A percentile compares a stretch with the other conserved stretches of the same genome.
Conservation (phyloP, 768 basidiomycete genomes). For the Mycena polygramma region DNA sequence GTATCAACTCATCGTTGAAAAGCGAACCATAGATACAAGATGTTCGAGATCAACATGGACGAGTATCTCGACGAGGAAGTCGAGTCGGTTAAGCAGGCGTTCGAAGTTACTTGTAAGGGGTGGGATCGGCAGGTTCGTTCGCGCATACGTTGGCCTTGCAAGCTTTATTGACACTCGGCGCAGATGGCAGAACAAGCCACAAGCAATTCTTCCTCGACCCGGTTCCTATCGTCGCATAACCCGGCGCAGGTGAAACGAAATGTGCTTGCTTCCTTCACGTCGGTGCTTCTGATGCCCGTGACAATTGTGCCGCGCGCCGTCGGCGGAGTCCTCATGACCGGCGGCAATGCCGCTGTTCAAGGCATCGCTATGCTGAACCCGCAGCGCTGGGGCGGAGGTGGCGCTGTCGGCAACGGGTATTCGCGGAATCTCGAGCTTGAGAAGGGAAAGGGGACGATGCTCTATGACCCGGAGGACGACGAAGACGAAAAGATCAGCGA, state of each 20-base stretch:
- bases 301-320: slow-evolving; percentile 93
- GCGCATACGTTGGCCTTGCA: slow-evolving; percentile 3
- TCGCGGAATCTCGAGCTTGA: slow-evolving; percentile 54
- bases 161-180: neutral
- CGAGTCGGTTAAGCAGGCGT: slow-evolving; percentile 79
- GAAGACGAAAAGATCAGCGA: slow-evolving; percentile 44
- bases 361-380: slow-evolving; percentile 94
- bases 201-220: slow-evolving; percentile 50
- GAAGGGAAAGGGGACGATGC: slow-evolving; percentile 46
- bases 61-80: slow-evolving; percentile 97
- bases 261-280: slow-evolving; percentile 92
- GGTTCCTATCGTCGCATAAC: slow-evolving; percentile 88
- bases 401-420: slow-evolving; percentile 46
- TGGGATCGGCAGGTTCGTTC: slow-evolving; percentile 82
- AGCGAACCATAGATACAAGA: slow-evolving; percentile 73
- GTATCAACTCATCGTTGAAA: slow-evolving; percentile 35
- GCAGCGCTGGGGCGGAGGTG: slow-evolving; percentile 77
- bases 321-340: slow-evolving; percentile 76
- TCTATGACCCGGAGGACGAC: slow-evolving; percentile 54
- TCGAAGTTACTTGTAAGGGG: slow-evolving; percentile 79
- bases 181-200: slow-evolving; percentile 38
- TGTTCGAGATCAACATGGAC: slow-evolving; percentile 98
- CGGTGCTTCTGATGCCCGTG: slow-evolving; percentile 90
- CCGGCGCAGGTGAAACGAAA: slow-evolving; percentile 94
- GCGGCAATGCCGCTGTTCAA: slow-evolving; percentile 82